Base-by-base conservation (phyloP, 2,329 filamentous ascomycete genomes). In the Aspergillus neoniger region DNA sequence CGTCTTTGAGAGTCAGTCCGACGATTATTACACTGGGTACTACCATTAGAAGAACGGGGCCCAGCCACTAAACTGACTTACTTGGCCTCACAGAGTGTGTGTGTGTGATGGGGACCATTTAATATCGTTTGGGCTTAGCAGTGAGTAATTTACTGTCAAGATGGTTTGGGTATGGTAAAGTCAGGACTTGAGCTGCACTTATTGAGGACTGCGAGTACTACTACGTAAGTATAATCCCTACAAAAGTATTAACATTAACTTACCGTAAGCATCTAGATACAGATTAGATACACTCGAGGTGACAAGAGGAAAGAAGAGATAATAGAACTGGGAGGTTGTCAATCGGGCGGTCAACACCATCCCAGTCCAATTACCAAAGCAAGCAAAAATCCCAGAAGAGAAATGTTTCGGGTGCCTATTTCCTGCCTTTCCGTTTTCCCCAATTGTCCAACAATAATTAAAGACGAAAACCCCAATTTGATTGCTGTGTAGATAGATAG, bases 271-370 rank as follows among this genome's bases (percentile, higher is more conserved):
- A 32, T 10, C 9, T 32, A 32, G 32, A 5, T 36, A 36, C 10
- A 36, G 32, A 12, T 10, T 30, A 30, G 28, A 30, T 30, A 30
- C 28, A 30, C 28, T 30, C 28, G 28, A 4, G 4, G 10, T 10
- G 28, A n/a, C 15, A 41, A n/a, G 39, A 43, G 39, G 17, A 43
- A 43, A 17, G 39, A 43, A 43, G 39, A 21, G 10, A 19, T 8
- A 19, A 7, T 19, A 21, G 21, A 17, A 28, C 7, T 52, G 23
- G 25, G n/a, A 28, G 10, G 39, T 54, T 58, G 50, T 28, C 47
- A 52, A 44, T 48, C 43, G 58, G 58, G 58, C 58, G 48, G 58
- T 57, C 58, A 59, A 58, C 12, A 36, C 32, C 4, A 36, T 36
- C 12, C 30, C 32, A 15, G 32, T 36, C 32, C 12, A 36, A 36